Evolutionary conservation across 2,329 filamentous ascomycete genomes (phyloP).

Genomic region (Aaosphaeria pasadenensis): DNA sequence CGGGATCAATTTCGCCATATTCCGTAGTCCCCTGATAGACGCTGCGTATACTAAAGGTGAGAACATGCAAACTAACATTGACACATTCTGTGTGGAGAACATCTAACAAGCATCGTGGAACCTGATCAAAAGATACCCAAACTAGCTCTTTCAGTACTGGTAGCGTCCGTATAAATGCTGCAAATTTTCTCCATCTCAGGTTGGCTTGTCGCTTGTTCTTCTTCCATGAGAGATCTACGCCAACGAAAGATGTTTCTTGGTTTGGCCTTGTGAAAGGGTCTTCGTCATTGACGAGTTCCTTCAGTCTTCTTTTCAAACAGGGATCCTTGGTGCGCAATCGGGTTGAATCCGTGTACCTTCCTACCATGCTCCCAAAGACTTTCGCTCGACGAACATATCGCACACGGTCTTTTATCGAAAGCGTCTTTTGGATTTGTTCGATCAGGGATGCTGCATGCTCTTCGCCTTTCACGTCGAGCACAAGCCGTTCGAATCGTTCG

Average conservation of each 20-base stretch:
- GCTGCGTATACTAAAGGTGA: constrained; percentile 3
- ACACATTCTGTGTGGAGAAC: background rate
- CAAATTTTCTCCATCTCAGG: background rate
- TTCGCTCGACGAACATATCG: constrained; percentile 1
- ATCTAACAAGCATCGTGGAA: constrained; percentile 3
- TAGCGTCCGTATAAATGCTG: background rate
- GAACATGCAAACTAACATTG: background rate
- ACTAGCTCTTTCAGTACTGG: constrained; percentile 1
- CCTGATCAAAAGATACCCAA: constrained; percentile 1
- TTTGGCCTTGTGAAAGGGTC: too few relatives aligned
- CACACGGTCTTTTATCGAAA: background rate
- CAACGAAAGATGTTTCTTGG: too few relatives aligned
- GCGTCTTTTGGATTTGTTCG: background rate
- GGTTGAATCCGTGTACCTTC: too few relatives aligned
- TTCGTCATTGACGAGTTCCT: too few relatives aligned
- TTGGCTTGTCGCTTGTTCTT: too few relatives aligned
- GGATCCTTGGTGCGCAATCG: too few relatives aligned
- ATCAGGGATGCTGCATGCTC: background rate
- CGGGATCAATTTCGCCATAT: background rate
- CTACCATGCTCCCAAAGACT: background rate
- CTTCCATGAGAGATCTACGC: too few relatives aligned
- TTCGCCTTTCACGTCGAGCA: background rate
- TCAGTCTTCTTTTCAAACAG: too few relatives aligned
- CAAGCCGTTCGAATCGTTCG: constrained; percentile 2
- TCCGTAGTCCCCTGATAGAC: background rate